Percentiles rank a stretch among this genome's conserved stretches.
phyloP scores from a whole-genome alignment of 495 filamentous ascomycete species.

The Chaetomium fimeti region DNA sequence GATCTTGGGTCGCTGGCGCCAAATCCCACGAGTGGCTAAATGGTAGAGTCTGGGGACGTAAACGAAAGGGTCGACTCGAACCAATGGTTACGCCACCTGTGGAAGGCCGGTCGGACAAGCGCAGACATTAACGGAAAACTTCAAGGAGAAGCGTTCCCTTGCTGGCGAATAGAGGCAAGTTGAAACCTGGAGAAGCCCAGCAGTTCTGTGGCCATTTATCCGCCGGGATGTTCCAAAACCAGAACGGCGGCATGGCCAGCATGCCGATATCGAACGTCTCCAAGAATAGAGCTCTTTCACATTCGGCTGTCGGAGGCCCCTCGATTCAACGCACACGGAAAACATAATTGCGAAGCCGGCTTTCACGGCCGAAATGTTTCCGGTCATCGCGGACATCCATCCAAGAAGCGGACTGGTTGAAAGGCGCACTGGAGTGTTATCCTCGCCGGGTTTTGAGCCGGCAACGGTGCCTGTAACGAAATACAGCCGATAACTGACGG shows the following conservation, averaged over 20 bases:
- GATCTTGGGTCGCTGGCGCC: neutral
- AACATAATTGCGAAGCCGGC: neutral
- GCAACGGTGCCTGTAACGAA: neutral
- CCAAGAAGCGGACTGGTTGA: neutral
- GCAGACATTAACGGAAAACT: neutral
- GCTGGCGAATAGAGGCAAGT: neutral
- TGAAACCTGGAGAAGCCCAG: neutral
- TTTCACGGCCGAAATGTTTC: neutral
- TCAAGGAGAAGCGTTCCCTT: neutral
- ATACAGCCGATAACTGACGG: neutral
- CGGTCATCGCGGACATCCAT: neutral
- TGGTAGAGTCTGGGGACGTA: neutral
- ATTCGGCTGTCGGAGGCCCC: neutral
- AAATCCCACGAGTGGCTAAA: neutral
- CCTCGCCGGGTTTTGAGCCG: neutral
- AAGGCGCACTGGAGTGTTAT: neutral
- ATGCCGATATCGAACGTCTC: neutral
- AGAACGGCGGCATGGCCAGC: neutral
- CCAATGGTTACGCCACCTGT: constrained; percentile 1
- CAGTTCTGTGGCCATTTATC: neutral
- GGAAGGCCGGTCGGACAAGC: neutral
- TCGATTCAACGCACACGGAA: neutral
- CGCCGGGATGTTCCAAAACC: constrained; percentile 3
- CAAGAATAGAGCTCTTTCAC: neutral
- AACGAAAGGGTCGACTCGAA: neutral